Base-by-base conservation (phyloP, 1,284 basidiomycete species). In the Abortiporus biennis region DNA sequence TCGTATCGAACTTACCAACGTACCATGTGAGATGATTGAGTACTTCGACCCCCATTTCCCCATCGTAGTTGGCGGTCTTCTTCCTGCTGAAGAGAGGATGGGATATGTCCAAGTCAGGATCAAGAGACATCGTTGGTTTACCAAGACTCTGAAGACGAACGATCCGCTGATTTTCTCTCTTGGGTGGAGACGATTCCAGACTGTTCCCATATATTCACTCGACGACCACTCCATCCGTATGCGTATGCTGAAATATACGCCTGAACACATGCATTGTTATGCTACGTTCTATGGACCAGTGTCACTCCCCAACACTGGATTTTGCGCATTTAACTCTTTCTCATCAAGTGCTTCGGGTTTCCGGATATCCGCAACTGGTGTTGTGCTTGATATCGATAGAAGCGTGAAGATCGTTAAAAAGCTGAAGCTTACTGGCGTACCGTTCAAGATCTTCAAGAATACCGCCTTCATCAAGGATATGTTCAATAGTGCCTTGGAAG, bases 171-270 rank as follows among this genome's bases (percentile, higher is more conserved):
- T 99, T 53, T 80, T 99, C 64, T 95, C 92, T 2, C 68, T 98
- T 9, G 95, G 95, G 6, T 99, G 95, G 95, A 71, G 96, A 39
- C 76, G 95, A 16, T 99, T 99, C 72, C 95, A 99, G 64, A 86
- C 81, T 0, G 71, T 96, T 20, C 95, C 95, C 0, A 86, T 98
- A 51, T 99, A 98, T 64, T 92, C 92, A 19, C 71, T 99, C 21
- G 96, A 99, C 63, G 95, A 99, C 61, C 92, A 96, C 56, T 91
- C 87, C 3, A 92, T 95, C 52, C 86, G 96, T 21, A 98, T 99
- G 81, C 88, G 96, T 36, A 91, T 98, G 88, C 85, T 99, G 64
- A 99, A 99, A 69, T 99, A 99, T 62, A 98, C 96, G 0, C 95
- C 95, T 0, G 96, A 99, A 65, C 95, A 99, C 58, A 97, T 96